Conservation (phyloP, 2,329 filamentous ascomycete genomes). For the Talaromyces rugulosus region DNA sequence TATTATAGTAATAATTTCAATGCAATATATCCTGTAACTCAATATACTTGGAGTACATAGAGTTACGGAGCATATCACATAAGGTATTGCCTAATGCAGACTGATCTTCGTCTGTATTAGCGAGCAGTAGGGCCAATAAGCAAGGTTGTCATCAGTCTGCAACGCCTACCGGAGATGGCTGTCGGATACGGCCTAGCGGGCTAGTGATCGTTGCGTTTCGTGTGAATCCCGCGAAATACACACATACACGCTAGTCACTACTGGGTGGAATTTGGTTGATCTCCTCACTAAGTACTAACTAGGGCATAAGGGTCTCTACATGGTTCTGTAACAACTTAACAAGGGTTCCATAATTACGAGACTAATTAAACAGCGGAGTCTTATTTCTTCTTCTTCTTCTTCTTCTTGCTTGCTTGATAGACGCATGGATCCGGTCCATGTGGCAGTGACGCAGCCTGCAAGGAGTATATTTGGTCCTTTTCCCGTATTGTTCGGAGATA, state of each 20-base stretch:
- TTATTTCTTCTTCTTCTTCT: too few relatives aligned
- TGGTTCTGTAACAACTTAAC: too few relatives aligned
- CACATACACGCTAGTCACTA: not conserved
- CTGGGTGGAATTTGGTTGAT: not conserved
- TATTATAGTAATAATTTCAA: too few relatives aligned
- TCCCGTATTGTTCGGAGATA: not conserved
- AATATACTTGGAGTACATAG: not conserved
- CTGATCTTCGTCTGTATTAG: not conserved
- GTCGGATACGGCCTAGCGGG: not conserved
- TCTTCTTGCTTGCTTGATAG: not conserved
- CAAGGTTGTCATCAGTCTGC: not conserved
- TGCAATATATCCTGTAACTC: too few relatives aligned
- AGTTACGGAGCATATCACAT: not conserved
- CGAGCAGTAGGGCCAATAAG: too few relatives aligned
- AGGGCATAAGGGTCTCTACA: too few relatives aligned
- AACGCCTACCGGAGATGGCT: slow-evolving; percentile 1
- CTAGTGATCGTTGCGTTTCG: not conserved
- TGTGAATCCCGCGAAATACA: not conserved
- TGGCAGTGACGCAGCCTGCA: not conserved
- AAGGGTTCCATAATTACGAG: too few relatives aligned
- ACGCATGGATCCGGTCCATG: not conserved
- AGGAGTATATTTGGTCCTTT: not conserved
- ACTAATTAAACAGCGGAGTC: too few relatives aligned
- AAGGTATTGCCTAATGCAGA: not conserved
- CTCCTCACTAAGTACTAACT: too few relatives aligned